Evolutionary conservation across 164 flowering plant species (phyloP).

Genomic region (Platanus orientalis): DNA sequence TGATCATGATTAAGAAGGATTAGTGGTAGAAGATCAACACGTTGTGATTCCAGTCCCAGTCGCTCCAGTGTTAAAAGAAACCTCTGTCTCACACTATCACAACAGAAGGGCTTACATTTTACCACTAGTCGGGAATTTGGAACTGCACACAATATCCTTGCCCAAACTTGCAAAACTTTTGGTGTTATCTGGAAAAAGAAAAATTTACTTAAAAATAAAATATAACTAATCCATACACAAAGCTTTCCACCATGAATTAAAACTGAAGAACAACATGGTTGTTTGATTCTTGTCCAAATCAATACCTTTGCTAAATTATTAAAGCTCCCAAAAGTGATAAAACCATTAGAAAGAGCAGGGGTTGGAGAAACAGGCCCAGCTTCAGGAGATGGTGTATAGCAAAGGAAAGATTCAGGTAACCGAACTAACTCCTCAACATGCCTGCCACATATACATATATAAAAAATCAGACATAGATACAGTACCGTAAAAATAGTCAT

Average conservation of each 20-base stretch:
- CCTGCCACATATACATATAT: constrained; percentile 40
- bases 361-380: constrained; percentile 85
- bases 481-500: too few species aligned
- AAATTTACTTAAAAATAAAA: background rate
- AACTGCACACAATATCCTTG: constrained; percentile 83
- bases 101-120: constrained; percentile 94
- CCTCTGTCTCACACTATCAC: constrained; percentile 83
- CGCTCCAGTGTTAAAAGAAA: constrained; percentile 89
- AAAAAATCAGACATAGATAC: too few species aligned
- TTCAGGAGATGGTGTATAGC: constrained; percentile 94
- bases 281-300: background rate
- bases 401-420: constrained; percentile 84
- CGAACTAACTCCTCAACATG: constrained; percentile 92
- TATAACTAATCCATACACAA: constrained; percentile 2
- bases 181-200: constrained; percentile 79
- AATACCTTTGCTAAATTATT: constrained; percentile 96
- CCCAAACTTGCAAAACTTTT: constrained; percentile 93
- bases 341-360: constrained; percentile 93
- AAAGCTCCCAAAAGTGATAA: constrained; percentile 95
- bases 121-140: constrained; percentile 97
- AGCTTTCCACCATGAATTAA: background rate
- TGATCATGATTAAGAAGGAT: constrained; percentile 98
- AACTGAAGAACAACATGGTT: background rate
- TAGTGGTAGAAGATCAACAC: constrained; percentile 94
- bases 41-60: constrained; percentile 83